Base-by-base conservation (phyloP, 2,329 filamentous ascomycete genomes). In the Coleophoma eucalyptorum region DNA sequence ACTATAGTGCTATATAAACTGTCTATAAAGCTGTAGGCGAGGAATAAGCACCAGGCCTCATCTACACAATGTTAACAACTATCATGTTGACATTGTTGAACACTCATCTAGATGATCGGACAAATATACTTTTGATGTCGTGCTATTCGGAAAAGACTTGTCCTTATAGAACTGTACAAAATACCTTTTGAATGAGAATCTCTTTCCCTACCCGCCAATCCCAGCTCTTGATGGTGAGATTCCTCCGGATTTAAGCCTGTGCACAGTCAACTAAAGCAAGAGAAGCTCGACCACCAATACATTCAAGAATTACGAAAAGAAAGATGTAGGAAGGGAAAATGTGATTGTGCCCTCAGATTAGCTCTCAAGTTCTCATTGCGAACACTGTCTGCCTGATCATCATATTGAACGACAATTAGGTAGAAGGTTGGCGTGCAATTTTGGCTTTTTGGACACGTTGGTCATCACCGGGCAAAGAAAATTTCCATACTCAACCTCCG, bases 361-460 rank as follows among this genome's bases (percentile, higher is more conserved):
- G 65, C 65, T 67, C 65, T 67, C 65, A 66, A 63, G 65, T 67
- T 65, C 61, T 67, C 65, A 67, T 65, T 48, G 64, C 59, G 50
- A 67, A 67, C 65, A 55, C 65, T 65, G 59, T 46, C 62, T 52
- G 46, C 46, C 56, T 46, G 45, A 47, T 52, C 49, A 46, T 45
- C 50, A 44, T 52, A 43, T 3, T 26, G 50, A 52, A 54, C 53
- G 47, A 57, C 20, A 43, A 53, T 45, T 48, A 46, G 46, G 41
- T 44, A 51, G 62, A 54, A 64, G 64, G 65, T 60, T 67, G 63
- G 61, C 62, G 62, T 67, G 60, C 65, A 67, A 65, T 57, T 67
- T 67, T 67, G 65, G 65, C 65, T 67, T 66, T 66, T 65, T 65
- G 64, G 64, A 65, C 54, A 57, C 58, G 34, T 63, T 66, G 59